Evolutionary conservation across 2,329 filamentous ascomycete species (phyloP), one percentile per base, ranked within the genome.

Genomic region (Claviceps arundinis): DNA sequence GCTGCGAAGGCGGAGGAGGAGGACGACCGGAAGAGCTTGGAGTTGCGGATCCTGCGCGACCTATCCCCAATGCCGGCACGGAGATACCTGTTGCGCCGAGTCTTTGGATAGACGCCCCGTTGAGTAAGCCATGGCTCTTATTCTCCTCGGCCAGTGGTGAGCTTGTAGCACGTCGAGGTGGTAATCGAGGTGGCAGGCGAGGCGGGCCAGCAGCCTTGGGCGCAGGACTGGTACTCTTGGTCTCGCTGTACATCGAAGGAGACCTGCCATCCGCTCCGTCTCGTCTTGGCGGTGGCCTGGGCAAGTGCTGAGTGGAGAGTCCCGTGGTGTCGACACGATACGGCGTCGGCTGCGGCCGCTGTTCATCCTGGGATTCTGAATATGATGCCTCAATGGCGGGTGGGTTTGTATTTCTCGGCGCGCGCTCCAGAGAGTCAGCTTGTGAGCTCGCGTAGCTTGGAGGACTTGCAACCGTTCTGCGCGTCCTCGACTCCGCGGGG

Each of bases 11-110:
- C 8, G 24, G 5, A 34, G 26, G 16, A 17, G 63, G 62, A 48
- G 60, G 56, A 30, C 60, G 62, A 50, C 62, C 57, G 53, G 62
- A 58, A 41, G 63, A 58, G 43, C 58, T 54, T 44, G 60, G 54
- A 51, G 59, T 55, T 56, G 63, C 48, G 62, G 64, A 53, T 56
- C 62, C 58, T 60, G 55, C 56, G 58, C 62, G 59, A 52, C 81
- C 82, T 55, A 95, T 94, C 5, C 85, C 85, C 4, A 95, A 72
- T 0, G 78, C 85, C 0, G 89, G 84, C 0, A 95, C 87, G 0
- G 83, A 86, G 5, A 95, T 74, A 1, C 89, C 89, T 1, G 87
- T 83, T 40, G 81, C 77, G 11, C 82, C 80, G 8, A 96, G 73
- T 43, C 87, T 77, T 53, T 70, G 75, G 52, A 84, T 64, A 5